phyloP scores from a whole-genome alignment of 1,284 basidiomycete genomes.

The Rugosomyces carneus region DNA sequence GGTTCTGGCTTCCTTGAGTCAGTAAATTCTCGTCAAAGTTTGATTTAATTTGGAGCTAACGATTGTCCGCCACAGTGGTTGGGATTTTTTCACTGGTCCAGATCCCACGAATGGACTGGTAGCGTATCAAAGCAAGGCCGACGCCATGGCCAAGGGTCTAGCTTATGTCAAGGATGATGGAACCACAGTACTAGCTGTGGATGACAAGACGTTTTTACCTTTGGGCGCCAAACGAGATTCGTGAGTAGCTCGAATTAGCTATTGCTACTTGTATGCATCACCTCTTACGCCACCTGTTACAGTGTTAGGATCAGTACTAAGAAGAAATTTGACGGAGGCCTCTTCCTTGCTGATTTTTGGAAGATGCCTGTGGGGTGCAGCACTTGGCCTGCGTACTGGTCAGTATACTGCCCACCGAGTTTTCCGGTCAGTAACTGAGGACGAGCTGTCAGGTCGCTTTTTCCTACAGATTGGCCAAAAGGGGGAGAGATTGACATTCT shows the following conservation, averaged over 20 bases:
- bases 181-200: conserved; percentile 56
- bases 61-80: conserved; percentile 34
- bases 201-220: conserved; percentile 45
- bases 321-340: conserved; percentile 58
- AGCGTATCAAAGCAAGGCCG: conserved; percentile 40
- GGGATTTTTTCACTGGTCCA: conserved; percentile 51
- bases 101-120: conserved; percentile 69
- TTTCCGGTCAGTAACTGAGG: too few relatives aligned
- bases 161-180: conserved; percentile 53
- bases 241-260: conserved; percentile 32
- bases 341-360: conserved; percentile 76
- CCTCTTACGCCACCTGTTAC: conserved; percentile 1
- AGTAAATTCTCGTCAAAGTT: conserved; percentile 6
- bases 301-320: conserved; percentile 71
- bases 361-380: conserved; percentile 77
- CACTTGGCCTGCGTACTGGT: conserved; percentile 75
- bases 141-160: conserved; percentile 45
- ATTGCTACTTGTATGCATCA: background rate
- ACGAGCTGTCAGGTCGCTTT: conserved; percentile 44
- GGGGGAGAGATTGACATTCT: conserved; percentile 68
- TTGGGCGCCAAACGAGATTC: conserved; percentile 57
- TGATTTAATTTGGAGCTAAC: background rate
- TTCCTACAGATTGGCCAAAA: conserved; percentile 69
- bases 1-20: conserved; percentile 33
- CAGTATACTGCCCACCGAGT: too few relatives aligned